Percentiles rank a stretch among this genome's conserved stretches.
Evolutionary conservation across 192 early-diverging fungal species (phyloP).

Genomic region (Chytriomyces confervae): DNA sequence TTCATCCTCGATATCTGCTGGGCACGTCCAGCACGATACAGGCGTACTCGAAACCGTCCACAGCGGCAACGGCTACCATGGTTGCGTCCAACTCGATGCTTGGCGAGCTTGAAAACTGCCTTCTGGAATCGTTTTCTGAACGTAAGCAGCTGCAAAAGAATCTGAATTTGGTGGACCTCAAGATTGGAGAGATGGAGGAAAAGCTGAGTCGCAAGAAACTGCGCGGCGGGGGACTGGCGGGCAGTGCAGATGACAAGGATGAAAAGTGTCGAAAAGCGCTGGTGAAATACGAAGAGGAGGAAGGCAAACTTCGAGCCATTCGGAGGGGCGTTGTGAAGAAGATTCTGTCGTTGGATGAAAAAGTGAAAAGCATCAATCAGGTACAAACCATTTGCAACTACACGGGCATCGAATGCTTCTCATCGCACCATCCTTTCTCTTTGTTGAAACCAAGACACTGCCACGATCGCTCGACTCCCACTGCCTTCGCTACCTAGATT

Average conservation of each 20-base stretch:
- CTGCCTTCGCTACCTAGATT: slow-evolving; percentile 43
- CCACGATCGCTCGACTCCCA: slow-evolving; percentile 39
- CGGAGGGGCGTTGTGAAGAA: slow-evolving; percentile 21
- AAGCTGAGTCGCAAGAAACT: slow-evolving; percentile 13
- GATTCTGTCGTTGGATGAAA: slow-evolving; percentile 45
- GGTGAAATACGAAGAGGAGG: slow-evolving; percentile 23
- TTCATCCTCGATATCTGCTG: background rate
- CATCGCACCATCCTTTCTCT: background rate
- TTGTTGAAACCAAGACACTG: slow-evolving; percentile 32
- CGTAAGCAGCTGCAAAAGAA: slow-evolving; percentile 11
- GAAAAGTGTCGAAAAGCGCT: background rate
- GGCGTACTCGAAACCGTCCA: background rate
- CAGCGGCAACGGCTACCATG: background rate
- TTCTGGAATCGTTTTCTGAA: slow-evolving; percentile 19
- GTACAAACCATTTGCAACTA: background rate
- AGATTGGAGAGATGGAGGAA: background rate
- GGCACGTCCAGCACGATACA: background rate
- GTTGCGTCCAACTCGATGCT: slow-evolving; percentile 1
- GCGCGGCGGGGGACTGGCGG: background rate
- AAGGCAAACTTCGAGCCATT: slow-evolving; percentile 11
- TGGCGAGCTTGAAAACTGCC: slow-evolving; percentile 26
- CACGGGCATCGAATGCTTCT: background rate
- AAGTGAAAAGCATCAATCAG: slow-evolving; percentile 46
- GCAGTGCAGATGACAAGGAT: background rate
- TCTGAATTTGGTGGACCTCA: slow-evolving; percentile 10